phyloP scores from a whole-genome alignment of 495 filamentous ascomycete genomes.

The Aspergillus carlsbadensis region DNA sequence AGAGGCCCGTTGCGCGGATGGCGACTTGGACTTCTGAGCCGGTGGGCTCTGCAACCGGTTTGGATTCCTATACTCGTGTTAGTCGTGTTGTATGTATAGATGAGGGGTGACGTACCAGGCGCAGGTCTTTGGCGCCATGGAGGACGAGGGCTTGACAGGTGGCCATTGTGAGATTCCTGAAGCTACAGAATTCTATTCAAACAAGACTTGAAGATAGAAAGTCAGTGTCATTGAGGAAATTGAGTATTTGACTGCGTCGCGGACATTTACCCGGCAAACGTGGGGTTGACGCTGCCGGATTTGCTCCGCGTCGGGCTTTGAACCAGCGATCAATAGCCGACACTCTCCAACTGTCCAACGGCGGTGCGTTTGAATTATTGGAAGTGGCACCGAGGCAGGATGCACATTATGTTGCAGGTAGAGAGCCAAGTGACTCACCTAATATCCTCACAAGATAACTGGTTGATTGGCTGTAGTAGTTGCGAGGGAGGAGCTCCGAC shows the following conservation, averaged over 20 bases:
- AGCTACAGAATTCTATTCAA: neutral
- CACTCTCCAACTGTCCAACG: neutral
- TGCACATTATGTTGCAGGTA: no score
- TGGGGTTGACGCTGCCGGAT: conserved; percentile 26
- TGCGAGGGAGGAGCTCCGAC: neutral
- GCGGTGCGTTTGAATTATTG: neutral
- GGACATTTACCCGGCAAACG: conserved; percentile 11
- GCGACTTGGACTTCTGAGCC: conserved; percentile 69
- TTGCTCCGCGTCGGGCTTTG: conserved; percentile 39
- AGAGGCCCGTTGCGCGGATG: conserved; percentile 74
- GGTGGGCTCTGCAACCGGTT: conserved; percentile 39
- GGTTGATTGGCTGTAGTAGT: no score
- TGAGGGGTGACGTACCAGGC: conserved; percentile 48
- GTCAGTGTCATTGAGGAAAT: neutral
- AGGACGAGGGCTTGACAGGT: conserved; percentile 61
- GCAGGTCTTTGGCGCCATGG: conserved; percentile 66
- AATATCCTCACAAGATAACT: no score
- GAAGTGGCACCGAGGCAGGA: no score
- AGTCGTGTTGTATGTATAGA: neutral
- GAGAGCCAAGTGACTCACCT: no score
- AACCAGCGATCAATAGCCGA: conserved; percentile 34
- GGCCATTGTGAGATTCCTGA: conserved; percentile 23
- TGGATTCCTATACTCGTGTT: conserved; percentile 35
- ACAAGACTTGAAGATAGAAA: neutral
- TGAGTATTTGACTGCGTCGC: neutral